Base-by-base conservation (phyloP, 208 protist genomes). In the Lotmaria passim region DNA sequence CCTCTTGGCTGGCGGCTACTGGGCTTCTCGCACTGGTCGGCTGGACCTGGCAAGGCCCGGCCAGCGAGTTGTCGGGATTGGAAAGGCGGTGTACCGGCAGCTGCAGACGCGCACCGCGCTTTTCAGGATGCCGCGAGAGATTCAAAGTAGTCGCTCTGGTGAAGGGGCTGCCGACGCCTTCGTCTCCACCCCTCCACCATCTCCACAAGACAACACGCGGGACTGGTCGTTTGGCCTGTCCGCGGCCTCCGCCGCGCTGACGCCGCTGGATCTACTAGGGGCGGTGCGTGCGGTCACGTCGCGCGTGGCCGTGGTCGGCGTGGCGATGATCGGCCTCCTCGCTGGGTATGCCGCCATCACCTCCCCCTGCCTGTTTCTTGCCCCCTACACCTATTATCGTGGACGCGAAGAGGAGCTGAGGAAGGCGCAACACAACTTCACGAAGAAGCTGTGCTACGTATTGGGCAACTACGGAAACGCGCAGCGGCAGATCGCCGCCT, bases 311-410 rank as follows among this genome's bases (percentile, higher is more conserved):
- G 68, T 73, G 12, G 39, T 83, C 15, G 91, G 91, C 17, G 85
- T 93, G 21, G 60, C 81, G 19, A 61, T 83, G 43, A 85, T 87
- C 14, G 88, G 91, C 11, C 58, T 93, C 11, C 82, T 96, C 31
- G 77, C 74, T 2, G 91, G 91, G 47, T 93, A 90, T 63, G 91
- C 91, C 17, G 82, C 87, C 34, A 33, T 93, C 28, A 86, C 78
- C 21, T 87, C 88, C 5, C 87, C 91, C 0, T 83, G 28, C 30
- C 58, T 61, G 51, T 88, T 76, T 57, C 69, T 85, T 48, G 53
- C 59, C 61, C 79, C 74, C 0, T 88, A 81, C 61, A 46, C 79
- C 3, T 69, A 76, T 50, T 92, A 63, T 63, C 69, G 67, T 23
- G 74, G 60, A 0, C 77, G 60, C 39, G 78, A 69, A 65, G 81